These are phyloP conservation scores for Mycosphaerelloides madeirae DNA, from an alignment of 2,329 filamentous ascomycete species.

Conservation along the genomic window DNA sequence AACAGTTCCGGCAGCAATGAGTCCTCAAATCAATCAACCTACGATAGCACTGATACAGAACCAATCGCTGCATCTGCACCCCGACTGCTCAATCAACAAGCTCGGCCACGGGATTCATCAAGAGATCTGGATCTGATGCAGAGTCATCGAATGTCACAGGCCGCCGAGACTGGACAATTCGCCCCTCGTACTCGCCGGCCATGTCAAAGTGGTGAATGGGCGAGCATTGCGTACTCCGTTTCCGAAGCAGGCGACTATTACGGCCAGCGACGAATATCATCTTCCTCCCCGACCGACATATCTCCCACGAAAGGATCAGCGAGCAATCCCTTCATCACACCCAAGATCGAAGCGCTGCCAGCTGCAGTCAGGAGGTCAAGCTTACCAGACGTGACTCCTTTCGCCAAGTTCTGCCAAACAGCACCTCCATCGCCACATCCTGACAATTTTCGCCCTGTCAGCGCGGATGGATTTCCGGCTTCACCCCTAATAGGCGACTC, in stretches of 20 bases:
- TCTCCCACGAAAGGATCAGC: conserved; percentile 1
- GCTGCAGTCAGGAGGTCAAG: conserved; percentile 24
- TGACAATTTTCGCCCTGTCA: conserved; percentile 1
- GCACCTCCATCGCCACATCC: conserved; percentile 21
- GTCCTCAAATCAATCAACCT: conserved; percentile 20
- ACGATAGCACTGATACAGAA: conserved; percentile 20
- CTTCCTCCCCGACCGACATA: conserved; percentile 3
- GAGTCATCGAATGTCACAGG: conserved; percentile 46
- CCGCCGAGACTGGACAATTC: conserved; percentile 48
- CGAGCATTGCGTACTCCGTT: conserved; percentile 4
- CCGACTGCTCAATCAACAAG: conserved; percentile 15
- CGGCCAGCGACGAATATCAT: conserved; percentile 2
- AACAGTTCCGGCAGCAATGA: conserved; percentile 16
- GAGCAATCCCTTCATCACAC: conserved; percentile 10
- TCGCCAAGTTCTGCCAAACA: conserved; percentile 29
- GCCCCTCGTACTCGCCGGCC: conserved; percentile 23
- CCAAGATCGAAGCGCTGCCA: conserved; percentile 24
- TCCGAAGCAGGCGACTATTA: conserved; percentile 11
- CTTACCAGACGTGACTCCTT: conserved; percentile 31
- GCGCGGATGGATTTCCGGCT: neutral
- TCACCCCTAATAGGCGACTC: neutral
- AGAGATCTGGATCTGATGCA: conserved; percentile 37
- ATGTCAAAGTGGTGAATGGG: conserved; percentile 15
- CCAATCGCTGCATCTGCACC: conserved; percentile 26
- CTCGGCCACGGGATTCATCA: conserved; percentile 19